phyloP scores from a whole-genome alignment of 208 protist species.

The Herpetomonas samuelpessoai region DNA sequence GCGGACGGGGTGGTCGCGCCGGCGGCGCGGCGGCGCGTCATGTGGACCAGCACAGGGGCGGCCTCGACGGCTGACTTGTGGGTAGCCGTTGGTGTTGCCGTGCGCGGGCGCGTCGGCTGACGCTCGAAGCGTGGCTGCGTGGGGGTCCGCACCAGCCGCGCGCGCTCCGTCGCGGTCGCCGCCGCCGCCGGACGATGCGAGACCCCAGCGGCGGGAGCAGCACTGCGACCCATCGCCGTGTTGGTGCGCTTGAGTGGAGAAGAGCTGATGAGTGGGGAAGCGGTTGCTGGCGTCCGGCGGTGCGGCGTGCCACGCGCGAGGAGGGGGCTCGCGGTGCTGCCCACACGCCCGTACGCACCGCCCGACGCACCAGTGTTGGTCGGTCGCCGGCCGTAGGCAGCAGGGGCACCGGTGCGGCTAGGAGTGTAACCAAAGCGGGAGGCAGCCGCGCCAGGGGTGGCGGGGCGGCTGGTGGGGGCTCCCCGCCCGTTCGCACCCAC shows the following conservation, averaged over 20 bases:
- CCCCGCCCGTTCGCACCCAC: too few species aligned
- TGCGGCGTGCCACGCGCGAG: not conserved
- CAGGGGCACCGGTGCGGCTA: slow-evolving; percentile 1
- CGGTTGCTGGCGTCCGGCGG: too few species aligned
- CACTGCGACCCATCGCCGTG: slow-evolving; percentile 6
- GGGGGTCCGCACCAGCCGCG: slow-evolving; percentile 6
- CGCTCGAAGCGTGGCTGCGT: slow-evolving; percentile 5
- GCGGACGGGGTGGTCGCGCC: slow-evolving; percentile 1
- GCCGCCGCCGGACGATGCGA: not conserved
- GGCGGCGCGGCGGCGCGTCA: slow-evolving; percentile 1
- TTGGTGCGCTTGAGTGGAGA: slow-evolving; percentile 12
- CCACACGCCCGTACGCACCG: slow-evolving; percentile 4
- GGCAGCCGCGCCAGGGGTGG: slow-evolving; percentile 9
- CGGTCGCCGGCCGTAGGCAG: slow-evolving; percentile 5
- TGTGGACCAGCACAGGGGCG: slow-evolving; percentile 10
- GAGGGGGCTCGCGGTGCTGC: slow-evolving; percentile 12
- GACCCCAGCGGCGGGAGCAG: not conserved
- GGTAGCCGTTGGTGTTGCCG: not conserved
- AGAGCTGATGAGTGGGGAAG: not conserved
- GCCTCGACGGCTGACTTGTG: slow-evolving; percentile 4
- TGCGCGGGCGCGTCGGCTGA: not conserved
- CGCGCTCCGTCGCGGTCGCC: slow-evolving; percentile 2
- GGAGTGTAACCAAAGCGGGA: not conserved
- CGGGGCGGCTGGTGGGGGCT: not conserved
- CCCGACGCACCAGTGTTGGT: slow-evolving; percentile 4